These are phyloP conservation scores for Tetrapisispora fleetii DNA, from an alignment of 805 yeast species.

Conservation along the genomic window DNA sequence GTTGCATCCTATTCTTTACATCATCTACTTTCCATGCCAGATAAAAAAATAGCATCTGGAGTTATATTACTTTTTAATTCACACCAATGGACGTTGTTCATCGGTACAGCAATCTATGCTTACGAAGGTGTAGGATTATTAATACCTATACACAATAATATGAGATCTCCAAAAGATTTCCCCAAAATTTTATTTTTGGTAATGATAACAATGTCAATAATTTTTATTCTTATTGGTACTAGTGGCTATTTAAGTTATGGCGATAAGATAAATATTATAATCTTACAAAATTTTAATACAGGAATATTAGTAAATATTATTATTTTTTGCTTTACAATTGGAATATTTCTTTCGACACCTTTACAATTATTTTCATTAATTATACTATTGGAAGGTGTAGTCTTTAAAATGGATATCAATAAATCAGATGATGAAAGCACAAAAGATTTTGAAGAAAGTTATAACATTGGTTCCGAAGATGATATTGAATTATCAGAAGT, in stretches of 20 bases:
- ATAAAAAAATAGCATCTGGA: conserved; percentile 40
- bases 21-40: conserved; percentile 18
- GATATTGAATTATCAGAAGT: conserved; percentile 18
- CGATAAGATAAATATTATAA: conserved; percentile 50
- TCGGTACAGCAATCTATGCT: conserved; percentile 82
- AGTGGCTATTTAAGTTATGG: conserved; percentile 69
- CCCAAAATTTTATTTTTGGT: conserved; percentile 59
- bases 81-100: conserved; percentile 56
- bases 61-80: conserved; percentile 43
- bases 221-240: conserved; percentile 55
- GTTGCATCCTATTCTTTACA: conserved; percentile 45
- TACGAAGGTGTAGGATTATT: conserved; percentile 79
- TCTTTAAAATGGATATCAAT: conserved; percentile 31
- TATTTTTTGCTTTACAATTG: conserved; percentile 63
- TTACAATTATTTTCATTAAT: conserved; percentile 72
- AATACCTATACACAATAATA: conserved; percentile 73
- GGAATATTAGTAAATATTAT: conserved; percentile 51
- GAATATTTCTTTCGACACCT: conserved; percentile 70
- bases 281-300: conserved; percentile 55
- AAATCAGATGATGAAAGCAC: background rate
- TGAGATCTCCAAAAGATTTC: conserved; percentile 65
- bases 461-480: background rate
- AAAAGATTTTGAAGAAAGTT: conserved; percentile 41
- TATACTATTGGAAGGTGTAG: conserved; percentile 53
- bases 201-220: conserved; percentile 47